phyloP scores from a whole-genome alignment of 345 rosid genomes.

The Populus alba region DNA sequence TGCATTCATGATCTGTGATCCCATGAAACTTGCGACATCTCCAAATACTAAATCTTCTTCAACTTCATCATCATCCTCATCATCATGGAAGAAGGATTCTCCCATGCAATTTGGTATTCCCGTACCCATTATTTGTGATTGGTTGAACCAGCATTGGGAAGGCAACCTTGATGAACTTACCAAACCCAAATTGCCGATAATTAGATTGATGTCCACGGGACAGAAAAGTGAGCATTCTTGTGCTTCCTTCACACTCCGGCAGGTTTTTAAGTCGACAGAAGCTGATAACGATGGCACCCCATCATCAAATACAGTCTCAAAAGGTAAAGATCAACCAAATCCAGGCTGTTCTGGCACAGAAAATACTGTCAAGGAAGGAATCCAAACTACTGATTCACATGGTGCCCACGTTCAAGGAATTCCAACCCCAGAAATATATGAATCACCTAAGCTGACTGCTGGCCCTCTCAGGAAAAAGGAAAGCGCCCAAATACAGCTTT shows the following conservation, averaged over 20 bases:
- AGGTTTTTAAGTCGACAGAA: conserved; percentile 69
- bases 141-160: conserved; percentile 99
- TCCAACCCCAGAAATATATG: conserved; percentile 87
- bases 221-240: conserved; percentile 87
- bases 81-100: conserved; percentile 66
- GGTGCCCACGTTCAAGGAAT: conserved; percentile 64
- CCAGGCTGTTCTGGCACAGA: conserved; percentile 40
- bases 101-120: conserved; percentile 92
- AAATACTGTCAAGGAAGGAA: conserved; percentile 47
- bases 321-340: conserved; percentile 39
- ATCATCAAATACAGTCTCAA: conserved; percentile 45
- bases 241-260: conserved; percentile 77
- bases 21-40: conserved; percentile 90
- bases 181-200: conserved; percentile 81
- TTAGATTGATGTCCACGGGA: conserved; percentile 85
- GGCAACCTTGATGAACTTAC: conserved; percentile 85
- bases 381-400: conserved; percentile 36
- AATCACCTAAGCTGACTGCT: conserved; percentile 68
- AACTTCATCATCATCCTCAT: conserved; percentile 55
- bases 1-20: conserved; percentile 95
- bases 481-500: conserved; percentile 54
- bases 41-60: conserved; percentile 73
- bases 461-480: conserved; percentile 60
- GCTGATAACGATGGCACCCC: conserved; percentile 45
- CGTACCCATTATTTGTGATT: conserved; percentile 80